These are phyloP conservation scores for Aspergillus proliferans DNA, from an alignment of 2,329 filamentous ascomycete genomes.

Conservation along the genomic window DNA sequence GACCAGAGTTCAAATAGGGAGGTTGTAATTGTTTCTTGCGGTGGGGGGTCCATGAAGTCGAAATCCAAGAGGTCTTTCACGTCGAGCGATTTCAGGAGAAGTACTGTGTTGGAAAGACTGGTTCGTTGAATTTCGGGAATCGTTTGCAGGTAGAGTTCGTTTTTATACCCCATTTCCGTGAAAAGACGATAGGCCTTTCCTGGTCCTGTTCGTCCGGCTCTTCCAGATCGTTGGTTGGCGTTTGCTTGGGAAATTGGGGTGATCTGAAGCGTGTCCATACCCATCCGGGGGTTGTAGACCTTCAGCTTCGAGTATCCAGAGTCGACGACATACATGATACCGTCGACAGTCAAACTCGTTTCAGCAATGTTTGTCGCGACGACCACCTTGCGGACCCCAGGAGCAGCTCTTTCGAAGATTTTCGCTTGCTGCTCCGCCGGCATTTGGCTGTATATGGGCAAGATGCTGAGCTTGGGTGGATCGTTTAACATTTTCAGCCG, in stretches of 20 bases:
- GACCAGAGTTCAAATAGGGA: constrained; percentile 98
- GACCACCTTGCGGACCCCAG: constrained; percentile 92
- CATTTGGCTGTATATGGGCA: constrained; percentile 99
- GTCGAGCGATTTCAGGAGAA: constrained; percentile 88
- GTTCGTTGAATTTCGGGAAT: constrained; percentile 97
- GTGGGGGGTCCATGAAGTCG: constrained; percentile 98
- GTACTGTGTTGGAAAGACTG: constrained; percentile 88
- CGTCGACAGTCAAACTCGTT: constrained; percentile 94
- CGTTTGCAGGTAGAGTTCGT: constrained; percentile 92
- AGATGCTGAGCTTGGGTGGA: constrained; percentile 84
- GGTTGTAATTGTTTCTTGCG: constrained; percentile 94
- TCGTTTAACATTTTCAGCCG: constrained; percentile 84
- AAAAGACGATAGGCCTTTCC: constrained; percentile 93
- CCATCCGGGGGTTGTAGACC: constrained; percentile 98
- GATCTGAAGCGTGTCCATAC: constrained; percentile 97
- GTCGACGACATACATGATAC: constrained; percentile 98
- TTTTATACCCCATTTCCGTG: constrained; percentile 89
- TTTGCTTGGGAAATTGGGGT: constrained; percentile 98
- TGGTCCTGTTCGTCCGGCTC: constrained; percentile 88
- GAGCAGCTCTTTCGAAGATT: constrained; percentile 87
- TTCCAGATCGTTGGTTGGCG: constrained; percentile 83
- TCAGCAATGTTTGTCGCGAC: constrained; percentile 98
- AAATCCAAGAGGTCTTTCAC: constrained; percentile 94
- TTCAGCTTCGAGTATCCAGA: constrained; percentile 95
- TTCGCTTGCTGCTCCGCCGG: constrained; percentile 95